A percentile compares a stretch with the other conserved stretches of the same genome.
phyloP scores from a whole-genome alignment of 202 grass and related monocot species.

The Panicum hallii region DNA sequence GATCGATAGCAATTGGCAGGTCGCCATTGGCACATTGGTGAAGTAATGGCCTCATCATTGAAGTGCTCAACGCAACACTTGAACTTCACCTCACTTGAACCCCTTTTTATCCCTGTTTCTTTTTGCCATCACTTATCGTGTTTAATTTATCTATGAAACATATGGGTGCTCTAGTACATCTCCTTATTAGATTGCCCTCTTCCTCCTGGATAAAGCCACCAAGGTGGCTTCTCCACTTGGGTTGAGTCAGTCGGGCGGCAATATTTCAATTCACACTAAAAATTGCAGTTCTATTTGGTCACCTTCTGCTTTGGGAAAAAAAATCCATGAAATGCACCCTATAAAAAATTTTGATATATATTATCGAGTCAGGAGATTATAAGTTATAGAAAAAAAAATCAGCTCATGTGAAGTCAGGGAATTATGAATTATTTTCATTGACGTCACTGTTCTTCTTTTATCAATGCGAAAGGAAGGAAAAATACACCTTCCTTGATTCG shows the following conservation, averaged over 20 bases:
- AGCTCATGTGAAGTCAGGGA: neutral
- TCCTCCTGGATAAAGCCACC: neutral
- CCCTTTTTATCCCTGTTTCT: neutral
- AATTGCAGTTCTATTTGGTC: neutral
- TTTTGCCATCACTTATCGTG: neutral
- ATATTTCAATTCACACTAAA: neutral
- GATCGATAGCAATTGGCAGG: neutral
- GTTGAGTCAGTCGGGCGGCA: neutral
- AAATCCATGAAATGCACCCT: neutral
- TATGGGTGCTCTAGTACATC: neutral
- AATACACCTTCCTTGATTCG: neutral
- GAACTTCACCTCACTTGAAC: neutral
- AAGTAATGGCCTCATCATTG: conserved; percentile 4
- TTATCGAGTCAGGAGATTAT: neutral
- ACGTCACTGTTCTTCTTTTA: neutral
- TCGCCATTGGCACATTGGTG: neutral
- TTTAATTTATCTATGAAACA: neutral
- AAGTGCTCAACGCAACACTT: neutral
- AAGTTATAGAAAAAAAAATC: neutral
- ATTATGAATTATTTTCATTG: neutral
- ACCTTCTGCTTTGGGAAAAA: neutral
- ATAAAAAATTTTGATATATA: neutral
- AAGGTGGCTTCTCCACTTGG: conserved; percentile 23
- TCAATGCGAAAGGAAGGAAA: neutral
- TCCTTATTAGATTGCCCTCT: neutral